Base-by-base conservation (phyloP, 176 grass and related monocot species). In the Hordeum vulgare region DNA sequence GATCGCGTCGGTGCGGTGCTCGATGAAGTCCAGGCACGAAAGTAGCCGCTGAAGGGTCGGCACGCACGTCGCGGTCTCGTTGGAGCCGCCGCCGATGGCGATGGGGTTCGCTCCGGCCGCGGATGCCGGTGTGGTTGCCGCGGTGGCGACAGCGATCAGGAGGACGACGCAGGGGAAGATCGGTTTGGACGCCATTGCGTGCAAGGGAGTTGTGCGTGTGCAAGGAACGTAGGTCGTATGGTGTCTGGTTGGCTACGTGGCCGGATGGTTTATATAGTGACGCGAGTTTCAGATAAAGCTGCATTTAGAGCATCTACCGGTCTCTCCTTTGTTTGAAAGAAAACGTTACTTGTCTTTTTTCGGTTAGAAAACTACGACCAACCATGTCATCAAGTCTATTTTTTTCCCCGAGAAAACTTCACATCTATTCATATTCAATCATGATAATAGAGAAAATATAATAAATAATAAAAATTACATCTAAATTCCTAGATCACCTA, bases 11-110 rank as follows among this genome's bases (percentile, higher is more conserved):
- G 62, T 14, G 7, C 53, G 70, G 77, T 89, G 87, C 82, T 89
- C 82, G 82, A 89, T 89, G 87, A 89, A 89, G 62, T 89, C 87
- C 70, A 89, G 87, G 87, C 87, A 89, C 77, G 87, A 85, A 40
- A 89, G 71, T 13, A 89, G 25, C 3, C 77, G 87, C 77, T 85
- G 29, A 71, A 89, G 62, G 51, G 77, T 76, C 62, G 77, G 82
- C 62, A 61, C 87, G 71, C 87, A 85, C 6, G 87, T 81, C 5
- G 81, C 47, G 62, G 59, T 3, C 39, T 72, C 34, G n/a, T 35
- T 31, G 79, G 44, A 35, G 0, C 8, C 23, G 21, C 0, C 57
- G 41, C 8, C 23, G n/a, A 1, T 26, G 25, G 1, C 17, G 25
- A 0, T 25, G 1, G 40, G 26, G 9, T 56, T 11, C 20, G 2